phyloP scores from a whole-genome alignment of 345 rosid species.

The Citrus hindsii region DNA sequence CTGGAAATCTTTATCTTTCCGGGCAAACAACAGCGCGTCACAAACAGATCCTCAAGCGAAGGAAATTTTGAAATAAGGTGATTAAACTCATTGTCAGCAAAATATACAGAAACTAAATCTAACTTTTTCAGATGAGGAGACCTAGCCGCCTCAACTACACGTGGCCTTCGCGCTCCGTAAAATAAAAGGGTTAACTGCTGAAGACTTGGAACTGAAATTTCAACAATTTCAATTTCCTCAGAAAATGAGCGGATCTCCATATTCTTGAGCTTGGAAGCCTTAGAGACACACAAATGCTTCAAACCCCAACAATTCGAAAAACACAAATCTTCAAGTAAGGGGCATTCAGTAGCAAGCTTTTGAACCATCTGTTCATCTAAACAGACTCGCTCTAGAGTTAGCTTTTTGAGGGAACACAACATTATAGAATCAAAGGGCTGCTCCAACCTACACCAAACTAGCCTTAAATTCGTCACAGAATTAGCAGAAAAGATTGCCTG shows the following conservation, averaged over 20 bases:
- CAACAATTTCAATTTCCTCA: neutral
- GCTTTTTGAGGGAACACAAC: neutral
- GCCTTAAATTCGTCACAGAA: neutral
- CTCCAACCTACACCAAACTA: neutral
- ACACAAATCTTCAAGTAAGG: neutral
- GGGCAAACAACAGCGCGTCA: neutral
- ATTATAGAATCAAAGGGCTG: neutral
- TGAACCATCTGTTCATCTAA: neutral
- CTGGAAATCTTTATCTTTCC: neutral
- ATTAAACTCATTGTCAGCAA: neutral
- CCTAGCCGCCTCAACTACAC: neutral
- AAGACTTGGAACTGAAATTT: neutral
- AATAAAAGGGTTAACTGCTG: neutral
- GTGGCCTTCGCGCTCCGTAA: neutral
- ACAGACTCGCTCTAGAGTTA: neutral
- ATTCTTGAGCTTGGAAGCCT: neutral
- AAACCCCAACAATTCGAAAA: neutral
- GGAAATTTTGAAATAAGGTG: neutral
- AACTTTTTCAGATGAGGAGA: neutral
- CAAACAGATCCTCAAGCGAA: neutral
- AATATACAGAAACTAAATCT: neutral
- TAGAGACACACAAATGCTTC: neutral
- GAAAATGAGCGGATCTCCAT: neutral
- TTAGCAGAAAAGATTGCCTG: neutral
- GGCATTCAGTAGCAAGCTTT: neutral